Percentiles rank a stretch among this genome's conserved stretches.
Conservation (phyloP, 1,284 basidiomycete species). For the Testicularia cyperi region DNA sequence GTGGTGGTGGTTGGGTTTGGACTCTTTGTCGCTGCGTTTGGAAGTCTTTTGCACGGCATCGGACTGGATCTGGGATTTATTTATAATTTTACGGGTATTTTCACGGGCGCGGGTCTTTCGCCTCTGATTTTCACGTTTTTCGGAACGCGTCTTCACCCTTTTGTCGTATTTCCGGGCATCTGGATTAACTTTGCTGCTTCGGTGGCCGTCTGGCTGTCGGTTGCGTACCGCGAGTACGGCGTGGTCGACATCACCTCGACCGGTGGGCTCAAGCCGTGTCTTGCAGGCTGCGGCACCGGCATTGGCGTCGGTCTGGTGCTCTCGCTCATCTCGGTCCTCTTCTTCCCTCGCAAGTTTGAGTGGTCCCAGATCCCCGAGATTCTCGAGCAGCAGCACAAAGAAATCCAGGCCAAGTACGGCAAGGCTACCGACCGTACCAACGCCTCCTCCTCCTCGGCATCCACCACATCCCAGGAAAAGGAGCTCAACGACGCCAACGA, state of each 20-base stretch:
- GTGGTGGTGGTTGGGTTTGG: constrained; percentile 50
- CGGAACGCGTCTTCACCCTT: constrained; percentile 39
- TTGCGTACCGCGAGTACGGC: constrained; percentile 43
- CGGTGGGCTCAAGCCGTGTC: constrained; percentile 34
- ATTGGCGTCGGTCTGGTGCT: constrained; percentile 41
- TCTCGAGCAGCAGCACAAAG: constrained; percentile 18
- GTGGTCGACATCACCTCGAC: constrained; percentile 35
- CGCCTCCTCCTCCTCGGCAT: background rate
- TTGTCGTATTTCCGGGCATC: constrained; percentile 49
- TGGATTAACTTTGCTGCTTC: constrained; percentile 52
- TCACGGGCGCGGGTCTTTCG: constrained; percentile 37
- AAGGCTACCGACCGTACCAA: constrained; percentile 10
- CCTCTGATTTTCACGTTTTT: constrained; percentile 53
- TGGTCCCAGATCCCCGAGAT: constrained; percentile 42
- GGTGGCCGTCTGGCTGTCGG: constrained; percentile 52
- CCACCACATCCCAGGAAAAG: constrained; percentile 1
- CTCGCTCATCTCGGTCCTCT: constrained; percentile 17
- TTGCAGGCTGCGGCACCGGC: constrained; percentile 45
- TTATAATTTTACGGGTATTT: constrained; percentile 49
- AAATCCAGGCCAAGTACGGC: background rate
- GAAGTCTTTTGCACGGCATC: constrained; percentile 46
- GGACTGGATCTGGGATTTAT: constrained; percentile 47
- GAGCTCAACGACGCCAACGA: constrained; percentile 11
- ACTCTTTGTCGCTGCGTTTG: constrained; percentile 53
- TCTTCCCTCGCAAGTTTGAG: constrained; percentile 40